A percentile compares a stretch with the other conserved stretches of the same genome.
Conservation (phyloP, 306 rosid genomes). For the Datisca glomerata region DNA sequence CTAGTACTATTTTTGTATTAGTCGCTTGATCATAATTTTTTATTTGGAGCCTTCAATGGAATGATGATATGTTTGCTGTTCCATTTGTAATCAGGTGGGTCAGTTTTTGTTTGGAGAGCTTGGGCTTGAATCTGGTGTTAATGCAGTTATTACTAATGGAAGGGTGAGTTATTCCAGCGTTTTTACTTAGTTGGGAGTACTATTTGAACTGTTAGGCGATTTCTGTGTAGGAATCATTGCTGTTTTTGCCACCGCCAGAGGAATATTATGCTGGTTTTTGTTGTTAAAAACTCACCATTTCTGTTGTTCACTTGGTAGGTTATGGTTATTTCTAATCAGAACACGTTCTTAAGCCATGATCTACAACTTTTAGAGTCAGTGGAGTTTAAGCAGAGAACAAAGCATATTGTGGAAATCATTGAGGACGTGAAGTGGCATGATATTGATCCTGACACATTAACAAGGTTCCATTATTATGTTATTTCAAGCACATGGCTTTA, state of each 20-base stretch:
- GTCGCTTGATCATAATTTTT: background rate
- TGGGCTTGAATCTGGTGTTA: conserved; percentile 55
- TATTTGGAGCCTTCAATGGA: background rate
- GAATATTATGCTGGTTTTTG: conserved; percentile 6
- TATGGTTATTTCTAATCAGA: conserved; percentile 34
- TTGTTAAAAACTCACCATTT: conserved; percentile 6
- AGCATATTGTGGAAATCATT: conserved; percentile 66
- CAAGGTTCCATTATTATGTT: too few relatives aligned
- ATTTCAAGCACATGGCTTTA: too few relatives aligned
- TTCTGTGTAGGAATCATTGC: too few relatives aligned
- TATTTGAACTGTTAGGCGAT: too few relatives aligned
- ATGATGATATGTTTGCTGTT: conserved; percentile 5
- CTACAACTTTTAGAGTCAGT: conserved; percentile 80
- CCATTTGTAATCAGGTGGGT: conserved; percentile 39
- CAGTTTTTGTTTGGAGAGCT: conserved; percentile 35
- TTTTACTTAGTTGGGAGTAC: background rate
- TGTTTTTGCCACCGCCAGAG: too few relatives aligned
- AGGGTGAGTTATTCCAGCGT: conserved; percentile 47
- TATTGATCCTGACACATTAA: conserved; percentile 68
- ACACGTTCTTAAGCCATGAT: conserved; percentile 80
- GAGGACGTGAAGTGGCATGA: conserved; percentile 78
- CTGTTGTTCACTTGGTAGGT: conserved; percentile 37
- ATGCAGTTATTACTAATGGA: conserved; percentile 92
- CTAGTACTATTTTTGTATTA: too few relatives aligned
- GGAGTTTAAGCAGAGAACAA: conserved; percentile 79